phyloP scores from a whole-genome alignment of 768 basidiomycete species.

The Kwoniella sp. region DNA sequence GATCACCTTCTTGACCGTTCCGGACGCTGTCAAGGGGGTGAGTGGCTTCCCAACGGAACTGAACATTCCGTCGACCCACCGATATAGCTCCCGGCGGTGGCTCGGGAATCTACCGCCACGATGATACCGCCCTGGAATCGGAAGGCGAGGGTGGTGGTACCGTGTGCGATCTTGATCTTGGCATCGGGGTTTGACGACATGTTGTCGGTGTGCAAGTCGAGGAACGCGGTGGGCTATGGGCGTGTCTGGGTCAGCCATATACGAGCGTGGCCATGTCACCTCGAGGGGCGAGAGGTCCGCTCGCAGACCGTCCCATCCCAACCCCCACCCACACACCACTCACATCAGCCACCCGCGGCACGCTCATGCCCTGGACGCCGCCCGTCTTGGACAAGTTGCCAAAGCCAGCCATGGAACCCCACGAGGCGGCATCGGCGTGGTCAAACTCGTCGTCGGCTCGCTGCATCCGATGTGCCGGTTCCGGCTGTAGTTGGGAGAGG shows the following conservation, averaged over 20 bases:
- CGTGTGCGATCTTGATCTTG: slow-evolving; percentile 96
- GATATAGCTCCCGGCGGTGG: slow-evolving; percentile 94
- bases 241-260: not conserved
- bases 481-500: slow-evolving; percentile 22
- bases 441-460: slow-evolving; percentile 12
- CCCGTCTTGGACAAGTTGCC: slow-evolving; percentile 41
- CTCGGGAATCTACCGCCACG: slow-evolving; percentile 98
- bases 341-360: slow-evolving; percentile 46
- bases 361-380: slow-evolving; percentile 40
- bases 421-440: slow-evolving; percentile 22
- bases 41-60: not conserved
- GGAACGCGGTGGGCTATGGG: slow-evolving; percentile 76
- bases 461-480: slow-evolving; percentile 6
- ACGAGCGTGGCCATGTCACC: too few species aligned
- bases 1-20: slow-evolving; percentile 98
- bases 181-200: slow-evolving; percentile 80
- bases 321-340: too few species aligned
- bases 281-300: too few species aligned
- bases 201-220: slow-evolving; percentile 91
- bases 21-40: slow-evolving; percentile 61
- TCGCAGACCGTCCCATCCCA: too few species aligned
- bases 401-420: slow-evolving; percentile 36
- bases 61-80: slow-evolving; percentile 56
- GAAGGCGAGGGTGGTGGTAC: slow-evolving; percentile 97
- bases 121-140: slow-evolving; percentile 94